Percentiles rank a stretch among this genome's conserved stretches.
Conservation (phyloP, 2,329 filamentous ascomycete genomes). For the Lasiodiplodia sp. region DNA sequence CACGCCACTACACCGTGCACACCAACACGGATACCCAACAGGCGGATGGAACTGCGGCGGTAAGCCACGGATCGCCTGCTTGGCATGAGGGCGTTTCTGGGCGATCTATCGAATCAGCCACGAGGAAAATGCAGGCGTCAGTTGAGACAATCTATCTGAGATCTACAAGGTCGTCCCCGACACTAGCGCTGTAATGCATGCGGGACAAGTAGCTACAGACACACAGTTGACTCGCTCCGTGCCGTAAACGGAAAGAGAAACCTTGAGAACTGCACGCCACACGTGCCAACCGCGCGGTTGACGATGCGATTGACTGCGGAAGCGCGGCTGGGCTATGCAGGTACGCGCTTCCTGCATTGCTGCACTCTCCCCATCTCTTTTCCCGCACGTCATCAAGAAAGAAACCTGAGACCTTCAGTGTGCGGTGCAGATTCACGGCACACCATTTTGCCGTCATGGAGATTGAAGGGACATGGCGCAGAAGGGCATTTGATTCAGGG, state of each 20-base stretch:
- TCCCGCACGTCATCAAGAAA: too few species aligned
- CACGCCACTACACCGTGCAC: conserved; percentile 2
- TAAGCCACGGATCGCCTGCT: conserved; percentile 11
- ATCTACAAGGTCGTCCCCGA: not conserved
- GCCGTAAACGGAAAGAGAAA: not conserved
- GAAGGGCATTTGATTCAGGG: conserved; percentile 13
- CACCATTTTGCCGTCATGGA: not conserved
- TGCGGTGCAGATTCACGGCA: not conserved
- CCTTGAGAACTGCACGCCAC: not conserved
- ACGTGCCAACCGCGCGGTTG: not conserved
- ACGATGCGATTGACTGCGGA: not conserved
- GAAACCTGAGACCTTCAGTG: not conserved
- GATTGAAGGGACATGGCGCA: conserved; percentile 16
- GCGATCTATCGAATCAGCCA: conserved; percentile 1
- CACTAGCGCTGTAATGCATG: not conserved
- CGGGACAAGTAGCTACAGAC: not conserved
- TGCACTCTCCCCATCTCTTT: too few species aligned
- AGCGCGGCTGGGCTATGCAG: not conserved
- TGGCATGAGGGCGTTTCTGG: not conserved
- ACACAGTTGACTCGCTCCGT: conserved; percentile 1
- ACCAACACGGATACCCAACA: not conserved
- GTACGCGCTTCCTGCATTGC: not conserved
- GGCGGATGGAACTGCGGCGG: not conserved
- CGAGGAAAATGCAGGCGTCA: not conserved
- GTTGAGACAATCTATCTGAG: conserved; percentile 15